phyloP scores from a whole-genome alignment of 23 red algal species.

The Agarophyton chilense region DNA sequence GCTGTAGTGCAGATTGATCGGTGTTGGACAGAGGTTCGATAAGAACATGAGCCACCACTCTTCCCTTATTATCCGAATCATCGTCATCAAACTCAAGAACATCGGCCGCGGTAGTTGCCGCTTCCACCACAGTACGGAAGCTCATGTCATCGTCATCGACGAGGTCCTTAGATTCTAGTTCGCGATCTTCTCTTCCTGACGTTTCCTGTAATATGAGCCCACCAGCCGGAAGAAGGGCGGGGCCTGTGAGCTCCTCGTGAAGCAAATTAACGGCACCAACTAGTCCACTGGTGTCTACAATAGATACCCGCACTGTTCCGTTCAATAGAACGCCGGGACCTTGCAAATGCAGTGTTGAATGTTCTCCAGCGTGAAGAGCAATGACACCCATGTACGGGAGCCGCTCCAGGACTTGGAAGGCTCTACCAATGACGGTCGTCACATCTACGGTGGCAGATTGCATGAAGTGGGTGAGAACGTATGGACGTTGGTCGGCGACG shows the following conservation, averaged over 20 bases:
- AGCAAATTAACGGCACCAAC: conserved; percentile 65
- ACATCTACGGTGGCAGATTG: conserved; percentile 15
- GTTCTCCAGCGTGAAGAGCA: conserved; percentile 33
- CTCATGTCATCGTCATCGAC: conserved; percentile 20
- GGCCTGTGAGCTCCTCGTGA: conserved; percentile 58
- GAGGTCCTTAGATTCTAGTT: neutral
- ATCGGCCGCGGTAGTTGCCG: conserved; percentile 17
- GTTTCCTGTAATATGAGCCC: conserved; percentile 57
- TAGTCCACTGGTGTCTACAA: conserved; percentile 73
- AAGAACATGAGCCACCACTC: conserved; percentile 46
- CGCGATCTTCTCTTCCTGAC: neutral
- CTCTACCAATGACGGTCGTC: conserved; percentile 38
- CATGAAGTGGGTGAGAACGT: conserved; percentile 52
- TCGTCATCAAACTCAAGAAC: conserved; percentile 37
- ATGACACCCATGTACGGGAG: conserved; percentile 70
- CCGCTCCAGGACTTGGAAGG: conserved; percentile 32
- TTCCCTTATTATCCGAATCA: conserved; percentile 12
- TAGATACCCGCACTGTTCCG: conserved; percentile 62
- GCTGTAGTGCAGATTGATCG: conserved; percentile 35
- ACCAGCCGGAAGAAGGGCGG: conserved; percentile 64
- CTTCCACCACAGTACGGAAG: conserved; percentile 21
- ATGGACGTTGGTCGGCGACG: conserved; percentile 67
- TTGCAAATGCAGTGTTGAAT: conserved; percentile 38
- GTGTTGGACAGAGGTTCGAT: conserved; percentile 37
- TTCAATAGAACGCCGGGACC: conserved; percentile 65